Base-by-base conservation (phyloP, 2,329 filamentous ascomycete genomes). In the Didymella keratinophila region DNA sequence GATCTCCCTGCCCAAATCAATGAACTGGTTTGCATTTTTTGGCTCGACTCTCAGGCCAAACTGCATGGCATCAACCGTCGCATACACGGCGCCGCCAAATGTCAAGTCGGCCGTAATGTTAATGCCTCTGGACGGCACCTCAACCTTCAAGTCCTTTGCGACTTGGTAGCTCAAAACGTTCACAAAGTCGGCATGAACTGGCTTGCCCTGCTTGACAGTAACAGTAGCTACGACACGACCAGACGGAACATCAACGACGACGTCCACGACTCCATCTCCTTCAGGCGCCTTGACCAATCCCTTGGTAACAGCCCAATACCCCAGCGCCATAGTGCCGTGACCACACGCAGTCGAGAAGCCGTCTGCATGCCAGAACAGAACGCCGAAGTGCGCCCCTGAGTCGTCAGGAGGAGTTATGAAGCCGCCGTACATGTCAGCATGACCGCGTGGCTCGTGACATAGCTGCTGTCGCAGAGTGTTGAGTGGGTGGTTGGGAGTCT, bases 311-410 rank as follows among this genome's bases (percentile, higher is more conserved):
- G 57, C 57, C 57, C 54, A 63, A 45, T 60, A 60, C 16, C 81
- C 81, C 12, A 84, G 63, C 0, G 82, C 82, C 44, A 84, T 80
- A 0, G 82, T 83, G 2, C 81, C 82, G 63, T 84, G 82, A 3
- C 82, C 82, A 58, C 82, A 83, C 75, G 83, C 83, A 5, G 80
- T 83, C 8, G 79, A 81, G 48, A 79, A 83, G 0, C 80, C 81
- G 4, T 80, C 78, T 30, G 81, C 82, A 30, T 80, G 79, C 59
- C 75, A 75, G 67, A 83, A 83, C 3, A 84, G 62, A 1, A 81
- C 79, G 4, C 81, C 82, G 25, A 83, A 79, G 61, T 83, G 73
- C 0, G 82, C 82, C n/a, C 78, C 64, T 81, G 81, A 4, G 81
- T 82, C 20, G 78, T 71, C 0, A 67, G 75, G 1, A 69, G 63